Percentiles rank a stretch among this genome's conserved stretches.
Conservation (phyloP, 495 filamentous ascomycete species). For the Aspergillus ellipticus region DNA sequence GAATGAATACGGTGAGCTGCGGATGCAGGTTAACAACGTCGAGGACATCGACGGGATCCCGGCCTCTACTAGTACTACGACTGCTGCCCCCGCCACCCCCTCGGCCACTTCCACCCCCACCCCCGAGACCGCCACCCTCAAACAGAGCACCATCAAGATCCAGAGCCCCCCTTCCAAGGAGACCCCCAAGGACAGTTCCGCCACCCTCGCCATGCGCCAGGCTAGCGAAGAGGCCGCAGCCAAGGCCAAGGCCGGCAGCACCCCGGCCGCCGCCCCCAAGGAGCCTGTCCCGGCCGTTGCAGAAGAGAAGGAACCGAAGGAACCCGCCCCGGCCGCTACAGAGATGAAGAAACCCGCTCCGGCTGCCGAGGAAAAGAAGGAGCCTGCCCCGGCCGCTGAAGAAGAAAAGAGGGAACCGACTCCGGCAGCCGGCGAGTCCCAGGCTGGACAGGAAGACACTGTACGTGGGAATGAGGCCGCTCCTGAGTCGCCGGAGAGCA, state of each 20-base stretch:
- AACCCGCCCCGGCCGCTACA: slow-evolving; percentile 13
- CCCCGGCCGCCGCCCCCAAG: background rate
- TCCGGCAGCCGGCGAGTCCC: slow-evolving; percentile 4
- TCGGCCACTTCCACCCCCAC: slow-evolving; percentile 34
- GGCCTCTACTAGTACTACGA: slow-evolving; percentile 50
- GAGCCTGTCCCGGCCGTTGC: slow-evolving; percentile 2
- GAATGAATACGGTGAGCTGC: slow-evolving; percentile 97
- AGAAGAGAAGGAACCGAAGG: slow-evolving; percentile 3
- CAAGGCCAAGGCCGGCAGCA: slow-evolving; percentile 42
- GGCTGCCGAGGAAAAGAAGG: no score
- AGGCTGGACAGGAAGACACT: slow-evolving; percentile 18
- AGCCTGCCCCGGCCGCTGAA: slow-evolving; percentile 2
- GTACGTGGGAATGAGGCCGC: slow-evolving; percentile 29
- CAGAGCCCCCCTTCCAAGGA: slow-evolving; percentile 39
- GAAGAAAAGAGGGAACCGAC: slow-evolving; percentile 13
- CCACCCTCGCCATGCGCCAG: slow-evolving; percentile 57
- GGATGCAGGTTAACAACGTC: slow-evolving; percentile 64
- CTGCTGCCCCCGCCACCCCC: slow-evolving; percentile 21
- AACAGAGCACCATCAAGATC: slow-evolving; percentile 40
- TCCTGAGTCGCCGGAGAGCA: slow-evolving; percentile 27
- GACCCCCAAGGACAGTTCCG: slow-evolving; percentile 30
- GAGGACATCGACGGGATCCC: slow-evolving; percentile 34
- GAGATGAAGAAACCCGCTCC: no score
- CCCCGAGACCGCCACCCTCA: slow-evolving; percentile 31
- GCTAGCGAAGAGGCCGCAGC: slow-evolving; percentile 68